Evolutionary conservation across 2,329 filamentous ascomycete genomes (phyloP).

Genomic region (Arthrobotrys sinensis): DNA sequence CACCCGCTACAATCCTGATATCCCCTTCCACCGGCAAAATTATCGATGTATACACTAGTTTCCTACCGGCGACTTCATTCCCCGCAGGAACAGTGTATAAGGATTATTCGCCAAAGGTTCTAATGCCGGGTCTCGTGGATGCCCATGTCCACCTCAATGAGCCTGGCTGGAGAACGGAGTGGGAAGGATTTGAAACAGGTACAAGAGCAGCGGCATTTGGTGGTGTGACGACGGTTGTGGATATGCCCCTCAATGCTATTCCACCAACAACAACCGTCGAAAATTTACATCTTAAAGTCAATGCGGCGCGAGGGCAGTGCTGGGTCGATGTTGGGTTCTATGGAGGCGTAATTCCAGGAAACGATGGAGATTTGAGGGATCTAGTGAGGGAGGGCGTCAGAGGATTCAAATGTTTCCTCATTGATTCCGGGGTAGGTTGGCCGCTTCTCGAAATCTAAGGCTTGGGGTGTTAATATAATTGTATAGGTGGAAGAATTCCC

Average conservation of each 20-base stretch:
- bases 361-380: conserved; percentile 81
- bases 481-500: conserved; percentile 92
- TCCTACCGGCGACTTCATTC: conserved; percentile 83
- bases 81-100: conserved; percentile 80
- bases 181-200: conserved; percentile 97
- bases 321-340: conserved; percentile 99
- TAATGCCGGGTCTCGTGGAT: conserved; percentile 93
- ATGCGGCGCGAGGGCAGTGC: conserved; percentile 86
- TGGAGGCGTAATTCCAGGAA: conserved; percentile 92
- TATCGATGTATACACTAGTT: conserved; percentile 78
- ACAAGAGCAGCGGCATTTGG: conserved; percentile 94
- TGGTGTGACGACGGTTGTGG: conserved; percentile 94
- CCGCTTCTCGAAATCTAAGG: conserved; percentile 33
- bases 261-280: conserved; percentile 92
- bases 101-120: conserved; percentile 86
- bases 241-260: conserved; percentile 98
- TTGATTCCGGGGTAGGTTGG: conserved; percentile 88
- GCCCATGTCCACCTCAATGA: conserved; percentile 98
- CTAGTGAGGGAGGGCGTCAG: conserved; percentile 88
- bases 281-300: conserved; percentile 86
- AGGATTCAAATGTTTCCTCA: conserved; percentile 97
- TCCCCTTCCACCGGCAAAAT: conserved; percentile 88
- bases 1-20: conserved; percentile 85
- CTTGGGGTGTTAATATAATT: conserved; percentile 26
- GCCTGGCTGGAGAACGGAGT: conserved; percentile 89